Conservation (phyloP, 2,329 filamentous ascomycete species). For the Arachnopeziza araneosa region DNA sequence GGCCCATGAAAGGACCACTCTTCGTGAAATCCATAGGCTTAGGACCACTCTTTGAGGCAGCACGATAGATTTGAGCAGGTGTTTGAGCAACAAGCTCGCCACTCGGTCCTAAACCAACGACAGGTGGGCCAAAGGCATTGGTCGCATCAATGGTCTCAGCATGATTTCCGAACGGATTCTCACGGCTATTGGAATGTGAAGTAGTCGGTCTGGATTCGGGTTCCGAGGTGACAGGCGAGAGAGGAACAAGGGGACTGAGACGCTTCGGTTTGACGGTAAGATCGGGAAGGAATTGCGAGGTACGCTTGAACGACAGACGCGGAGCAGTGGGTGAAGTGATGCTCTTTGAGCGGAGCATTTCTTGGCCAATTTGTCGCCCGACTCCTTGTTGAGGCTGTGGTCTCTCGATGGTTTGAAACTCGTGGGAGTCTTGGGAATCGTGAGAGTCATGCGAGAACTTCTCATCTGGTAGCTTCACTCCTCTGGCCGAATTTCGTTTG, state of each 20-base stretch:
- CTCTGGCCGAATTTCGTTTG: slow-evolving; percentile 57
- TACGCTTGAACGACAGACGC: slow-evolving; percentile 75
- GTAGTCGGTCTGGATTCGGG: slow-evolving; percentile 33
- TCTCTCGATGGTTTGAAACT: not conserved
- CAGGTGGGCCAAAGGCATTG: slow-evolving; percentile 37
- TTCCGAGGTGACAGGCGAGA: slow-evolving; percentile 17
- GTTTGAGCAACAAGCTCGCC: slow-evolving; percentile 33
- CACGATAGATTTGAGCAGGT: slow-evolving; percentile 30
- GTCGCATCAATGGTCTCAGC: slow-evolving; percentile 43
- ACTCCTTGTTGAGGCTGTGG: slow-evolving; percentile 1
- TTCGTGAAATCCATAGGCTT: slow-evolving; percentile 47
- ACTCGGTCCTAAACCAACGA: slow-evolving; percentile 34
- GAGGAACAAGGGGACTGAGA: slow-evolving; percentile 37
- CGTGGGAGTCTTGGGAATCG: not conserved
- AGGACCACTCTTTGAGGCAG: slow-evolving; percentile 46
- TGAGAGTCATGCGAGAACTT: slow-evolving; percentile 36
- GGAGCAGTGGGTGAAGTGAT: slow-evolving; percentile 51
- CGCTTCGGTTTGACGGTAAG: slow-evolving; percentile 48
- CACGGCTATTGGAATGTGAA: slow-evolving; percentile 43
- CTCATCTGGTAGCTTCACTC: slow-evolving; percentile 54
- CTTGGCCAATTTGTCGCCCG: slow-evolving; percentile 14
- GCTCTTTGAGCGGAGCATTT: not conserved
- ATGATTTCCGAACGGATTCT: slow-evolving; percentile 68
- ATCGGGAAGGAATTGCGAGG: slow-evolving; percentile 76
- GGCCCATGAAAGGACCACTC: slow-evolving; percentile 32